Evolutionary conservation across 2,329 filamentous ascomycete genomes (phyloP).

Genomic region (Geosmithia morbida): DNA sequence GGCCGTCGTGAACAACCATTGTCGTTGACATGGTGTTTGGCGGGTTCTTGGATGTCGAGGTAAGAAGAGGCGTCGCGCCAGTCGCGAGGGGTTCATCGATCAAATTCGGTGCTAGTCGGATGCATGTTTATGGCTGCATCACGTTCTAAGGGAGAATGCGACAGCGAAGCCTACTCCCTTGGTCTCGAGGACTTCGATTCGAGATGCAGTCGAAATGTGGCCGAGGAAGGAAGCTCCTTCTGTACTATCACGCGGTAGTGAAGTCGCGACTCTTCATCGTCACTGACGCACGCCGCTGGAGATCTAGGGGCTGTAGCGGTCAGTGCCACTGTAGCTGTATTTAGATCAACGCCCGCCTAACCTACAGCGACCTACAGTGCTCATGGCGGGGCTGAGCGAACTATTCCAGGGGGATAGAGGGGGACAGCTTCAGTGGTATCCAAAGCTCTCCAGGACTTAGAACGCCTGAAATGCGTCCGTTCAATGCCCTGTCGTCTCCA

Average conservation of each 20-base stretch:
- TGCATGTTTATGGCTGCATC: background rate
- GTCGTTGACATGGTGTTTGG: background rate
- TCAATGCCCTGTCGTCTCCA: background rate
- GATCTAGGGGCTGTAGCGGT: background rate
- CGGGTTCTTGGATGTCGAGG: background rate
- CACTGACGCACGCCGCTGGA: background rate
- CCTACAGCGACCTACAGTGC: background rate
- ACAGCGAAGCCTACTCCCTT: background rate
- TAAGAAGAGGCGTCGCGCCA: background rate
- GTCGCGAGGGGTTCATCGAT: background rate
- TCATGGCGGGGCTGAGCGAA: background rate
- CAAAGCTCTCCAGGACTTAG: background rate
- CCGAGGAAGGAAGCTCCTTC: background rate
- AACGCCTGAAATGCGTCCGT: too few species aligned
- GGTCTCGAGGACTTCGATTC: background rate
- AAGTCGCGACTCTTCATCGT: background rate
- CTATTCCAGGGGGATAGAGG: background rate
- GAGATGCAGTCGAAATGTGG: too few species aligned
- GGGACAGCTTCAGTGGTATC: too few species aligned
- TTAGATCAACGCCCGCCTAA: background rate
- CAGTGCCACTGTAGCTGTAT: background rate
- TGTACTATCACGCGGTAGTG: background rate
- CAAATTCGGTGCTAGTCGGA: background rate
- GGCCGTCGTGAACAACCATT: background rate
- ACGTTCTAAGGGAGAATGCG: background rate